Conservation (phyloP, 257 asterid genomes). For the Haberlea rhodopensis region DNA sequence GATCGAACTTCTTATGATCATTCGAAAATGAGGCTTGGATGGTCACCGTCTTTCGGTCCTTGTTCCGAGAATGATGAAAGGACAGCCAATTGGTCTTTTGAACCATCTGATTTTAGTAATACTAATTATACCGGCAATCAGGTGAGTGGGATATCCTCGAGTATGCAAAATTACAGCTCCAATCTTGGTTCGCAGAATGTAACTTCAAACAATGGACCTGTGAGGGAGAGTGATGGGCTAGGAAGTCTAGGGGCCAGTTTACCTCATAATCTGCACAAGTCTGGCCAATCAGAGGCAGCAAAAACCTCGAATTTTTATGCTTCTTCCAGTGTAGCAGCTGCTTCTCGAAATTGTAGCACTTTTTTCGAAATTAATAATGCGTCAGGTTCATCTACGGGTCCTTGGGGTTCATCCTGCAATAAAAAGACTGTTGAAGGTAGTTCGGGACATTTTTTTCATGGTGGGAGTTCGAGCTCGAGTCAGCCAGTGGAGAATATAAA, state of each 20-base stretch:
- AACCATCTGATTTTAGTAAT: slow-evolving; percentile 32
- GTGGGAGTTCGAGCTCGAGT: slow-evolving; percentile 62
- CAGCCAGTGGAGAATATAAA: slow-evolving; percentile 41
- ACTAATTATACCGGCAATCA: slow-evolving; percentile 33
- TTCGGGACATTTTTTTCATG: slow-evolving; percentile 54
- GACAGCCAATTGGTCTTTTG: slow-evolving; percentile 49
- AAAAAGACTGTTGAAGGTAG: slow-evolving; percentile 78
- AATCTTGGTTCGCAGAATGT: slow-evolving; percentile 33
- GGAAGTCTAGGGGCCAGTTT: slow-evolving; percentile 30
- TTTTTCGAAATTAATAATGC: slow-evolving; percentile 40
- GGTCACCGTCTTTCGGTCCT: slow-evolving; percentile 50
- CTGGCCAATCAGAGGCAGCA: slow-evolving; percentile 41
- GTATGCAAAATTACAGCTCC: slow-evolving; percentile 32
- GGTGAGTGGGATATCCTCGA: slow-evolving; percentile 28
- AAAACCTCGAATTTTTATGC: slow-evolving; percentile 36
- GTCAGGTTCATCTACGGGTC: slow-evolving; percentile 50
- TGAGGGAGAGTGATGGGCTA: slow-evolving; percentile 28
- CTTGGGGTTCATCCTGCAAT: slow-evolving; percentile 82
- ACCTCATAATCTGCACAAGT: slow-evolving; percentile 33
- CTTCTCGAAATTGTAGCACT: slow-evolving; percentile 43
- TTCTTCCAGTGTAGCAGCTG: slow-evolving; percentile 42
- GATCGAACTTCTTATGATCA: slow-evolving; percentile 33
- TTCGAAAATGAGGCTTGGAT: slow-evolving; percentile 41
- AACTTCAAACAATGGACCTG: slow-evolving; percentile 30
- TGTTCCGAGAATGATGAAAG: slow-evolving; percentile 38